These are phyloP conservation scores for Chytridium lagenaria DNA, from an alignment of 371 early-diverging fungal genomes.

Conservation along the genomic window DNA sequence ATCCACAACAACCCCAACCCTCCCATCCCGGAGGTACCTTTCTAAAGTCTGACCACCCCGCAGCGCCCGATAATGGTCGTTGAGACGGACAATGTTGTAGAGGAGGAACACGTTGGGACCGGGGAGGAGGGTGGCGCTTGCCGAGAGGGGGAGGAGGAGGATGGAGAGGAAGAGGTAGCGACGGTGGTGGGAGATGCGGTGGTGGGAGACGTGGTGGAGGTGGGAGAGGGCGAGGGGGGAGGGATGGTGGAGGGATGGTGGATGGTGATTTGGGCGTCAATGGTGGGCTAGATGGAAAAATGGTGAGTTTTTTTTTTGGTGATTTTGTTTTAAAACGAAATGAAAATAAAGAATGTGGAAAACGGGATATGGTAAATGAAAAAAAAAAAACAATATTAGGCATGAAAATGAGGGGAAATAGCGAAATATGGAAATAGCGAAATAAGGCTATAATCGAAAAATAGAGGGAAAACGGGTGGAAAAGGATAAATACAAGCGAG, in stretches of 20 bases:
- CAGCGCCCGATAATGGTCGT: slow-evolving; percentile 69
- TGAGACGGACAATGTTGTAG: slow-evolving; percentile 81
- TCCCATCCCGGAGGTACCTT: slow-evolving; percentile 1
- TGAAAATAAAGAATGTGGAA: no score
- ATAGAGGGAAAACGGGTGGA: no score
- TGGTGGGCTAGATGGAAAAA: neutral
- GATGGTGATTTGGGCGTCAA: neutral
- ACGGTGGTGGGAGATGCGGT: slow-evolving; percentile 70
- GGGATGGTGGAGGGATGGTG: slow-evolving; percentile 14
- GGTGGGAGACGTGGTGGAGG: slow-evolving; percentile 56
- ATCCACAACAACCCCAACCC: slow-evolving; percentile 14
- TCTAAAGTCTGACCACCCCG: slow-evolving; percentile 30
- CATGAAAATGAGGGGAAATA: neutral
- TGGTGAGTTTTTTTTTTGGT: no score
- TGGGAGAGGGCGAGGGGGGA: slow-evolving; percentile 39
- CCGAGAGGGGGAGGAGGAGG: slow-evolving; percentile 73
- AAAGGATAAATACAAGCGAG: no score
- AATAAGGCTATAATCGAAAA: neutral
- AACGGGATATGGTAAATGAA: neutral
- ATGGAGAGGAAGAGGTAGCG: slow-evolving; percentile 74
- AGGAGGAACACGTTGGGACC: slow-evolving; percentile 83
- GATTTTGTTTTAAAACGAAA: no score
- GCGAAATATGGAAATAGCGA: neutral
- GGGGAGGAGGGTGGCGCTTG: slow-evolving; percentile 76
- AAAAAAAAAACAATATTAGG: neutral